Conservation (phyloP, 2,329 filamentous ascomycete species). For the Thielaviopsis musarum region DNA sequence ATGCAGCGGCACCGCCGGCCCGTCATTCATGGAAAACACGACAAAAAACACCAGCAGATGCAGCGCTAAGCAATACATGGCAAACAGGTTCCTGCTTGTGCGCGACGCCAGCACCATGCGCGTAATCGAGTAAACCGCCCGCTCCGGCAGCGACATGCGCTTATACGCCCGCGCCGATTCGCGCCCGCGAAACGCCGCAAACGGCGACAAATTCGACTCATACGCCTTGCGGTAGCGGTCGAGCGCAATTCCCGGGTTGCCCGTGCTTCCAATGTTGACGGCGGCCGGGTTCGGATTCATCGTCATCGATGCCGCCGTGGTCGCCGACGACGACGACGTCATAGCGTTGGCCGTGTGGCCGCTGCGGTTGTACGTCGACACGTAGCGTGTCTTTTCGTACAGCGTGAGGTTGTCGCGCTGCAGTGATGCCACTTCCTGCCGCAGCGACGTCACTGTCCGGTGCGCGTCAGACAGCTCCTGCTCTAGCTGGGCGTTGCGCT, state of each 20-base stretch:
- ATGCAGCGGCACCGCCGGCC: constrained; percentile 32
- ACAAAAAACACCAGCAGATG: constrained; percentile 76
- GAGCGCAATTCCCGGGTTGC: constrained; percentile 46
- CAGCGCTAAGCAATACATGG: constrained; percentile 73
- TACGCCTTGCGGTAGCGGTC: constrained; percentile 86
- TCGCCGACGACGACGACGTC: constrained; percentile 43
- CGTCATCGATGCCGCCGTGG: constrained; percentile 36
- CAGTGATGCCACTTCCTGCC: constrained; percentile 77
- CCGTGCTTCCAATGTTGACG: constrained; percentile 39
- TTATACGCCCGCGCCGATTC: constrained; percentile 84
- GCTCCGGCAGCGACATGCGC: constrained; percentile 81
- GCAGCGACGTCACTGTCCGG: constrained; percentile 63
- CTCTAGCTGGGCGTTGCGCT: constrained; percentile 82
- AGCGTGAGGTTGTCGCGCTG: constrained; percentile 93
- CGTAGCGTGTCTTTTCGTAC: constrained; percentile 94
- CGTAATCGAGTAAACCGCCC: constrained; percentile 79
- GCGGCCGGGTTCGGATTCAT: constrained; percentile 59
- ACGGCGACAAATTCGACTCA: constrained; percentile 88
- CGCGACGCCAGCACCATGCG: constrained; percentile 80
- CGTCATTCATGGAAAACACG: constrained; percentile 39
- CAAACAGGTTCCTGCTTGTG: constrained; percentile 85
- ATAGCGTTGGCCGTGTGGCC: constrained; percentile 22
- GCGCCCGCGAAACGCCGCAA: constrained; percentile 85
- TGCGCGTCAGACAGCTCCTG: constrained; percentile 76
- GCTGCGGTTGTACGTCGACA: constrained; percentile 77